Percentiles rank a stretch among this genome's conserved stretches.
phyloP scores from a whole-genome alignment of 2,329 filamentous ascomycete genomes.

The Teratosphaeria nubilosa region DNA sequence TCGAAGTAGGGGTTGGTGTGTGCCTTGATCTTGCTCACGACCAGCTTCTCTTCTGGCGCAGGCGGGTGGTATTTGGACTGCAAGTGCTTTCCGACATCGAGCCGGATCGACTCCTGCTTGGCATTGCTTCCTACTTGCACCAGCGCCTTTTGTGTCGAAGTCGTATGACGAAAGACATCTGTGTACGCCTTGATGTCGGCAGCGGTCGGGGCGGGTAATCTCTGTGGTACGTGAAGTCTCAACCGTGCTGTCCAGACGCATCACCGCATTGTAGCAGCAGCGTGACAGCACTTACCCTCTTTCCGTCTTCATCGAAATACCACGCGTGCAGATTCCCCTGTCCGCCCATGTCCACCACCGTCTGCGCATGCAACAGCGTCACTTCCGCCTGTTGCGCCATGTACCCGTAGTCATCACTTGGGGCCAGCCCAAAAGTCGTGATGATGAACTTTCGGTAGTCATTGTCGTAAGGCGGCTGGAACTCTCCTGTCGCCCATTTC shows the following conservation, averaged over 20 bases:
- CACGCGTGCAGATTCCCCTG: constrained; percentile 41
- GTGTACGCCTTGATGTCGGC: constrained; percentile 58
- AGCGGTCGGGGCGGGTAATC: constrained; percentile 34
- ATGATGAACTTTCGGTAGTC: constrained; percentile 38
- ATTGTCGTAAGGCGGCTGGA: constrained; percentile 29
- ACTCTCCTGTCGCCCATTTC: constrained; percentile 31
- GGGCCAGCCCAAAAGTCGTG: constrained; percentile 37
- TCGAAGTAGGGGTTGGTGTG: constrained; percentile 57
- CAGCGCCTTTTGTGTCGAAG: constrained; percentile 51
- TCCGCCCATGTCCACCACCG: constrained; percentile 37
- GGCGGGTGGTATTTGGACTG: constrained; percentile 42
- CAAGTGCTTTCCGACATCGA: constrained; percentile 48
- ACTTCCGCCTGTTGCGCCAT: constrained; percentile 39
- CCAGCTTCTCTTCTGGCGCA: constrained; percentile 22
- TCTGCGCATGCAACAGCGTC: constrained; percentile 40
- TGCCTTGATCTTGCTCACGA: constrained; percentile 32
- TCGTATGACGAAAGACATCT: constrained; percentile 53
- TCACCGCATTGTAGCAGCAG: not conserved
- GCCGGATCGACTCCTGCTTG: constrained; percentile 52
- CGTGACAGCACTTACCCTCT: constrained; percentile 23
- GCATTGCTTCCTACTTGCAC: constrained; percentile 56
- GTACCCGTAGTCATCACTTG: constrained; percentile 39
- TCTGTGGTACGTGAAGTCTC: constrained; percentile 6
- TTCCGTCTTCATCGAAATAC: constrained; percentile 32
- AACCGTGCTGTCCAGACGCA: constrained; percentile 4